phyloP scores from a whole-genome alignment of 768 basidiomycete genomes.

The Leucosporidium creatinivorum region DNA sequence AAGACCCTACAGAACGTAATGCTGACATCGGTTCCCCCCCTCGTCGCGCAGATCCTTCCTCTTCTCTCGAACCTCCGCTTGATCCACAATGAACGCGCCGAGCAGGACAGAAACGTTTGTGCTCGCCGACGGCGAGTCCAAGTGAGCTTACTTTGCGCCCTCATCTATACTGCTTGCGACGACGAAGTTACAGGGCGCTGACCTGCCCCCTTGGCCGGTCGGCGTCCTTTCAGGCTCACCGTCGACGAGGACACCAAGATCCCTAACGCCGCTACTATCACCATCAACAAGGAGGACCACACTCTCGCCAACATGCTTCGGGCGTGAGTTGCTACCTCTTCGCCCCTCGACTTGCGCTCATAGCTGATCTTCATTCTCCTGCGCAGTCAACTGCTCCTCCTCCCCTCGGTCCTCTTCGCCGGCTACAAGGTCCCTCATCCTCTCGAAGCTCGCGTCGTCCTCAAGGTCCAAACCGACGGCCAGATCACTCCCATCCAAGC shows the following conservation, averaged over 20 bases:
- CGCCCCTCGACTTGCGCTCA: background rate
- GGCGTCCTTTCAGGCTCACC: slow-evolving; percentile 48
- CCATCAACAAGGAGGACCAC: slow-evolving; percentile 92
- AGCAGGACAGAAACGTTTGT: slow-evolving; percentile 84
- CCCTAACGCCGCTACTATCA: slow-evolving; percentile 91
- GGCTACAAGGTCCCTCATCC: slow-evolving; percentile 98
- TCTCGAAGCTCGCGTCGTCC: slow-evolving; percentile 82
- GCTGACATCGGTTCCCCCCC: background rate
- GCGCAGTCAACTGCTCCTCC: slow-evolving; percentile 74
- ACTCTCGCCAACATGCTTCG: slow-evolving; percentile 95
- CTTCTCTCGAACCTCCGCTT: background rate
- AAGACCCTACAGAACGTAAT: slow-evolving; percentile 31
- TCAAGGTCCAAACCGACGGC: slow-evolving; percentile 95
- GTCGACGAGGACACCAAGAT: slow-evolving; percentile 94
- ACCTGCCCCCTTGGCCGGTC: too few relatives aligned
- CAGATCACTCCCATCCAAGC: slow-evolving; percentile 65
- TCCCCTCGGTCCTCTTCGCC: slow-evolving; percentile 84
- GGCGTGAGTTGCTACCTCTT: slow-evolving; percentile 53
- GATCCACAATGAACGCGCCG: slow-evolving; percentile 69
- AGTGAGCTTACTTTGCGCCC: slow-evolving; percentile 56
- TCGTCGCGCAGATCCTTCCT: background rate
- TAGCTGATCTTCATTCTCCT: background rate
- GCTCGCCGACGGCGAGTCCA: slow-evolving; percentile 84
- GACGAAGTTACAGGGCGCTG: background rate
- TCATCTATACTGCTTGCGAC: background rate